These are phyloP conservation scores for Trametes elegans DNA, from an alignment of 768 basidiomycete genomes.

Conservation along the genomic window DNA sequence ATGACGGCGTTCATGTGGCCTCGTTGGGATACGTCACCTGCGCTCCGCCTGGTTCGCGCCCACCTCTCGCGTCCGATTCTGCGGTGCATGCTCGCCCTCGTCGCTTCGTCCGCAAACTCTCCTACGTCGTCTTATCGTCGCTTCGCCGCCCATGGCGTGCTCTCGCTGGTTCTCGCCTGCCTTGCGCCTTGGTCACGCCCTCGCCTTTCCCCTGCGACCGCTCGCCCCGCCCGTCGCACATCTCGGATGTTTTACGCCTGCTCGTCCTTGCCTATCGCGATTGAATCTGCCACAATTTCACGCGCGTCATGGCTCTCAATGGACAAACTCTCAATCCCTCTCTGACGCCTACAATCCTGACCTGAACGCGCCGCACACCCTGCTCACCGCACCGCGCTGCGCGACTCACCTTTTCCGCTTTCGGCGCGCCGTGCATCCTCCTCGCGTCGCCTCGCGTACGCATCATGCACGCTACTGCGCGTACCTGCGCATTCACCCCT, in stretches of 20 bases:
- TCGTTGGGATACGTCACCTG: slow-evolving; percentile 17
- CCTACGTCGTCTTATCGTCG: slow-evolving; percentile 15
- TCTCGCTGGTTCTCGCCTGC: slow-evolving; percentile 9
- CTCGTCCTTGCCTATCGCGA: slow-evolving; percentile 23
- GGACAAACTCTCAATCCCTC: too few species aligned
- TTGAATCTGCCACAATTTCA: slow-evolving; percentile 13
- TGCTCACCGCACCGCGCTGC: slow-evolving; percentile 7
- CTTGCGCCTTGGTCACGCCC: slow-evolving; percentile 9
- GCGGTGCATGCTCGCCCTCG: not conserved
- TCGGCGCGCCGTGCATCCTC: not conserved
- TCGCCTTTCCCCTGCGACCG: not conserved
- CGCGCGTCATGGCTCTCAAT: not conserved
- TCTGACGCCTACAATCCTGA: too few species aligned
- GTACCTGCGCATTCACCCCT: too few species aligned
- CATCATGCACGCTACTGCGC: slow-evolving; percentile 12
- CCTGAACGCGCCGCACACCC: too few species aligned
- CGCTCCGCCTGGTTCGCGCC: too few species aligned
- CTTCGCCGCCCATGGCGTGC: slow-evolving; percentile 10
- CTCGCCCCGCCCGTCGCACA: slow-evolving; percentile 14
- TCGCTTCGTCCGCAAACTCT: not conserved
- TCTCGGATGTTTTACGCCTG: slow-evolving; percentile 15
- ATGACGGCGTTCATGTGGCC: slow-evolving; percentile 19
- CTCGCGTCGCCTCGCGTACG: slow-evolving; percentile 1
- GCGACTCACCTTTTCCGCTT: not conserved
- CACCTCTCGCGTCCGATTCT: slow-evolving; percentile 2